Evolutionary conservation across 2,329 filamentous ascomycete genomes (phyloP), one percentile per base, ranked within the genome.

Genomic region (Exophiala lecanii-corni): DNA sequence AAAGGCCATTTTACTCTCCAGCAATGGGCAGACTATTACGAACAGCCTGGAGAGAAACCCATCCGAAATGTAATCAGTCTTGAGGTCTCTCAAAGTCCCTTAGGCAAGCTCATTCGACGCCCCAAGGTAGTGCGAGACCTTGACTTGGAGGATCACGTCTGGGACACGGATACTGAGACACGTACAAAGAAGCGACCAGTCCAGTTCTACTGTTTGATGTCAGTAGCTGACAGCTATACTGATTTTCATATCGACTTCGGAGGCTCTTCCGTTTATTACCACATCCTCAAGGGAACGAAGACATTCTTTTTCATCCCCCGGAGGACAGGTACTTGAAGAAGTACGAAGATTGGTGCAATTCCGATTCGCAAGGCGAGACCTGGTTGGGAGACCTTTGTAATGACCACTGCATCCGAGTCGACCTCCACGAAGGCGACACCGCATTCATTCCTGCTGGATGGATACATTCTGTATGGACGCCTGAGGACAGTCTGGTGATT

Each of bases 211-310:
- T 81, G 78, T 57, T 64, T 84, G 25, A 84, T 84, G 81, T 84
- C 81, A 4, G 79, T 83, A 16, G 78, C 79, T 9, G 80, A 84
- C 60, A 82, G 79, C 60, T 84, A 82, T 53, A 84, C 81, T 15
- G 81, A 84, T 59, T 84, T 84, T 53, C 81, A 84, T 61, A 81
- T 84, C 57, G 81, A 84, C 57, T 84, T 84, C 61, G 81, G 80
- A 25, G 81, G 81, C 4, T 84, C 81, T 3, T 84, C 80, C 1
- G 81, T 84, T 4, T 84, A 79, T 57, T 84, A 84, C 53, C 81
- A 84, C 55, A 83, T 84, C 49, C 62, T 84, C 41, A 80, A 79
- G 51, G 81, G 81, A 43, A 79, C 74, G 56, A 84, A 84, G 62
- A 81, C 79, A 0, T 84, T 84, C 61, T 82, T 84, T 61, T 84